Base-by-base conservation (phyloP, 2,329 filamentous ascomycete genomes). In the Penicillium psychrosexuale region DNA sequence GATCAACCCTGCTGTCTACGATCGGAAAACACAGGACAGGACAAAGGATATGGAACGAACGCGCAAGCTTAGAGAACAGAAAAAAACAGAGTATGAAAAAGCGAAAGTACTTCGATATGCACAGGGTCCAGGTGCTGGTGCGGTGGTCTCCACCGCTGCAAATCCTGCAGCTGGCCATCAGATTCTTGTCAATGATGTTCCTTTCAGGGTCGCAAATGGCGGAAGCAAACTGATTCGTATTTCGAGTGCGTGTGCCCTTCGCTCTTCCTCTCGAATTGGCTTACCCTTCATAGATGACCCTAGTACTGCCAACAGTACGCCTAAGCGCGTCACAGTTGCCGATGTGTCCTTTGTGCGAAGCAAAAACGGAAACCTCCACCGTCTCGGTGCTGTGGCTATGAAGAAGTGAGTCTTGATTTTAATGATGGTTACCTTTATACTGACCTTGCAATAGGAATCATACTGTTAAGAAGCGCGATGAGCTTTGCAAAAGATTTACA, bases 311-410 rank as follows among this genome's bases (percentile, higher is more conserved):
- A 84, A 82, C 50, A 78, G 81, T 45, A 95, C 91, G 2, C 91
- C 91, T 0, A 94, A 91, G 73, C 83, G 81, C 60, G 82, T 87
- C 38, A 76, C 79, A 6, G 78, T 96, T 57, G 89, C 88, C 49
- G 90, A 90, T 39, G 89, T 96, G 65, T 85, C 83, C 61, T 96
- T 96, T 69, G 82, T 90, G 66, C 84, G 91, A 62, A 96, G 90
- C 73, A 95, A 93, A 71, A 88, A 87, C 64, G 91, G 91, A 58
- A 96, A 96, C 64, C 82, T 96, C 27, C 88, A 92, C 67, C 87
- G 90, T 52, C 82, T 88, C 66, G 86, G 88, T 60, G 80, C 91
- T 53, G 82, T 93, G 56, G 86, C 87, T 70, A 85, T 86, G 59
- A 88, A 90, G 72, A 86, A 84, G 89, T 93, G 57, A 57, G 62